Base-by-base conservation (phyloP, 768 basidiomycete genomes). In the Leccinum ochraceum region DNA sequence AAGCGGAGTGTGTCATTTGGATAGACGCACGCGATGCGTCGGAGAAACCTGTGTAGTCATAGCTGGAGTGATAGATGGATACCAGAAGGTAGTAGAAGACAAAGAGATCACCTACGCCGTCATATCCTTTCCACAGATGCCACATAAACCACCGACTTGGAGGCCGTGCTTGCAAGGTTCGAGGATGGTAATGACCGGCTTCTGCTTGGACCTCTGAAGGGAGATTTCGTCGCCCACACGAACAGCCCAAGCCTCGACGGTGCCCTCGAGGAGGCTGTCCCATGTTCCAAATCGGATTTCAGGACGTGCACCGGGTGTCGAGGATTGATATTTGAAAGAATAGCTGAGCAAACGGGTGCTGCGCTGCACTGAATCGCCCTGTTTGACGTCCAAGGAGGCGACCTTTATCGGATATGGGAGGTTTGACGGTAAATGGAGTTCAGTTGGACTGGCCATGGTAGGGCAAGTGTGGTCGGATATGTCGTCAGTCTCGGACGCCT, bases 121-220 rank as follows among this genome's bases (percentile, higher is more conserved):
- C 84, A 98, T 89, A 67, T 99, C 95, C 78, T 92, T 95, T 39
- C 95, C 96, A 70, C 96, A 99, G 32, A 97, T 74, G 1, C 92
- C 94, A 71, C 96, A 99, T 53, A 99, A 80, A 1, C 96, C 96
- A 46, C 88, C 87, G 54, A 96, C 79, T 73, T 98, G 95, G 67
- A 96, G 88, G 60, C 92, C 92, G 75, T 99, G 96, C 59, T 93
- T 94, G 78, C 96, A 99, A n/a, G 94, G 92, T 74, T 98, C 95
- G 51, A 85, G 76, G 63, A 98, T 78, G 39, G 83, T 75, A 24
- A 94, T 78, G 60, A 84, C 86, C 3, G 87, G 81, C 46, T 76
- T 81, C 49, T 85, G 83, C 60, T 79, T 83, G 11, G 89, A 87
- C 66, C 77, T 81, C 56, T 82, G 79, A 42, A 77, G 72, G 16